Percentiles rank a stretch among this genome's conserved stretches.
phyloP scores from a whole-genome alignment of 495 filamentous ascomycete species.

The Tuber microsphaerosporum region DNA sequence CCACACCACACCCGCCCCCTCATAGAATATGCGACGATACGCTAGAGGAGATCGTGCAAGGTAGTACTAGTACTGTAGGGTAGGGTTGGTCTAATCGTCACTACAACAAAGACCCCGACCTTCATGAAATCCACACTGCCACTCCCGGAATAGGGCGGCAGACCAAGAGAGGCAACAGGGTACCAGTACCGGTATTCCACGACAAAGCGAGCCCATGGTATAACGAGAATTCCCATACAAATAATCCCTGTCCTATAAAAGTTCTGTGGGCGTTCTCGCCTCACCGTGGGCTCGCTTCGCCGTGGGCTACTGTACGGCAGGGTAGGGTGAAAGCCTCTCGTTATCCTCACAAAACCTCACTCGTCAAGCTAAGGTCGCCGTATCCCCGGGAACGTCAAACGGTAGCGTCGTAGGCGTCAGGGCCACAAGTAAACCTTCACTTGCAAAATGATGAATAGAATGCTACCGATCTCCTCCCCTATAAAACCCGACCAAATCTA shows the following conservation, averaged over 20 bases:
- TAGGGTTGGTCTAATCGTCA: neutral
- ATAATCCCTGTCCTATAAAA: too few species aligned
- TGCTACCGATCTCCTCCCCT: neutral
- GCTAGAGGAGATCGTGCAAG: neutral
- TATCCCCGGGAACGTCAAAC: neutral
- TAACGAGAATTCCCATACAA: too few species aligned
- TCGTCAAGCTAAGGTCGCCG: neutral
- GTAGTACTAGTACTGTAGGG: neutral
- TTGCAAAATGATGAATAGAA: neutral
- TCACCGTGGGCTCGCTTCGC: too few species aligned
- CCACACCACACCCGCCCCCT: neutral
- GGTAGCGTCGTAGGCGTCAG: neutral
- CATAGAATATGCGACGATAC: neutral
- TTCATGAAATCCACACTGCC: neutral
- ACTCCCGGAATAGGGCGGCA: neutral
- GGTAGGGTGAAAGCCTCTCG: neutral
- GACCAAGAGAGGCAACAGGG: neutral
- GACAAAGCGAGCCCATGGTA: too few species aligned
- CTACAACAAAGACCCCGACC: neutral
- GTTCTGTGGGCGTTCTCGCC: too few species aligned
- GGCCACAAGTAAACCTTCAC: neutral
- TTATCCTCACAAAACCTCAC: constrained; percentile 1
- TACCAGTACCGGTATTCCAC: too few species aligned
- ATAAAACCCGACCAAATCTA: neutral
- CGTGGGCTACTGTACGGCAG: too few species aligned